phyloP scores from a whole-genome alignment of 192 early-diverging fungal genomes.

The Spizellomyces sp. region DNA sequence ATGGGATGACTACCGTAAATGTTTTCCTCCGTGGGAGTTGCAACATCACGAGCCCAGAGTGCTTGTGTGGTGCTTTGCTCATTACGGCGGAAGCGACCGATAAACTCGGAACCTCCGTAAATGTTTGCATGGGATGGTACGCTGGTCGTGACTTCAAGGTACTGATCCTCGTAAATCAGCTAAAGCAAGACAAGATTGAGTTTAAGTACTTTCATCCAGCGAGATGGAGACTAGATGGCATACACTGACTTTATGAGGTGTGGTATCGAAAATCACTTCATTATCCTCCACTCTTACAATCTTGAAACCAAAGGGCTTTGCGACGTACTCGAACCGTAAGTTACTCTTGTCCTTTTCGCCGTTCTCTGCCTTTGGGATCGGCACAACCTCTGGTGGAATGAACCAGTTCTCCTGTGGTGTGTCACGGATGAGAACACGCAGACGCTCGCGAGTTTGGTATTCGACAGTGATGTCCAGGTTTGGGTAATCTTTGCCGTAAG shows the following conservation, averaged over 20 bases:
- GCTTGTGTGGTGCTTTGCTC: too few species aligned
- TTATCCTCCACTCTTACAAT: neutral
- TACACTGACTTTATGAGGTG: too few species aligned
- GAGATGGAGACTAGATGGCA: too few species aligned
- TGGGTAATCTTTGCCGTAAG: neutral
- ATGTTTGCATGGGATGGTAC: too few species aligned
- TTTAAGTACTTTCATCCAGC: too few species aligned
- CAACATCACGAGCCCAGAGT: too few species aligned
- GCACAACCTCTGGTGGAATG: neutral
- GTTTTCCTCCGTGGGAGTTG: neutral
- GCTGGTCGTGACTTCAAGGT: too few species aligned
- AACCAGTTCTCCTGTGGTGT: neutral
- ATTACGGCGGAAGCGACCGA: too few species aligned
- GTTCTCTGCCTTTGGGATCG: neutral
- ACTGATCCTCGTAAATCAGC: too few species aligned
- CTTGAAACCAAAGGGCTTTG: neutral
- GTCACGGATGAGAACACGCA: slow-evolving; percentile 1
- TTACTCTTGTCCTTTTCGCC: neutral
- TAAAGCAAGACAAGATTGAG: too few species aligned
- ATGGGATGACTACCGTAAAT: slow-evolving; percentile 1
- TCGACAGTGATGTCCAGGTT: neutral
- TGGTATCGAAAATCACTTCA: too few species aligned
- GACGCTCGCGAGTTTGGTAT: neutral
- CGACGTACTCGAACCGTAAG: neutral
- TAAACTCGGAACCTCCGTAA: too few species aligned